Conservation (phyloP, 495 filamentous ascomycete species). For the Podospora anserina region DNA sequence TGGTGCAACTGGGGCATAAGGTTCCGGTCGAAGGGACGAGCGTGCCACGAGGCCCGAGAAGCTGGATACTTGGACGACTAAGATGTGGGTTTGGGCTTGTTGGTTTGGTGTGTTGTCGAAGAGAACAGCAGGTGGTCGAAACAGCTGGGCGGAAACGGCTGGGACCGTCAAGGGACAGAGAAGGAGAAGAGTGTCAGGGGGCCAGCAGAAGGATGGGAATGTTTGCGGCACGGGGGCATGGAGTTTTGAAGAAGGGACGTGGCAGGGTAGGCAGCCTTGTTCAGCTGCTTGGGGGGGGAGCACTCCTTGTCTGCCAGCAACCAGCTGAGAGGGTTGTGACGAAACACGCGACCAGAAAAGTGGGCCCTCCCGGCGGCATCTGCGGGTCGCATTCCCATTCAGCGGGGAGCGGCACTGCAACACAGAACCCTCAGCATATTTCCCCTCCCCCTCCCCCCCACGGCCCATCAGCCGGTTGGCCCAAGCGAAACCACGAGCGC, state of each 20-base stretch:
- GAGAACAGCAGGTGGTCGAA: not conserved
- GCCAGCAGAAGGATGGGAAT: slow-evolving; percentile 4
- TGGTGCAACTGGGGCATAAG: slow-evolving; percentile 1
- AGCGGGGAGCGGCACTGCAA: not conserved
- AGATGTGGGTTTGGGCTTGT: not conserved
- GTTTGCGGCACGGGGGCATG: slow-evolving; percentile 1
- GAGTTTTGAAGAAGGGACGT: slow-evolving; percentile 11
- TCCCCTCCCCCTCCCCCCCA: not conserved
- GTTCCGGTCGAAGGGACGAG: not conserved
- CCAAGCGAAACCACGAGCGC: slow-evolving; percentile 1
- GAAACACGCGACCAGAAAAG: slow-evolving; percentile 25
- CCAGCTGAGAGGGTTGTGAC: slow-evolving; percentile 14
- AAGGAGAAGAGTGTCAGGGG: not conserved
- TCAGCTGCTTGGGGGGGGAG: slow-evolving; percentile 11
- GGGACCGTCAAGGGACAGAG: not conserved
- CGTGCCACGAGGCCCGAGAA: not conserved
- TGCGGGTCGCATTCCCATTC: slow-evolving; percentile 11
- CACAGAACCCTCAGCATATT: not conserved
- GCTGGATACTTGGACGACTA: not conserved
- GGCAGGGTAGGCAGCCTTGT: slow-evolving; percentile 8
- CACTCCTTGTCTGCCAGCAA: slow-evolving; percentile 2
- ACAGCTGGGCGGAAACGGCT: not conserved
- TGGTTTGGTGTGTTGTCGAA: slow-evolving; percentile 1
- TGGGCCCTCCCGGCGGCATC: slow-evolving; percentile 13
- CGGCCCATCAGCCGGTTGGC: not conserved